phyloP scores from a whole-genome alignment of 2,329 filamentous ascomycete genomes.

The Ophiostoma triangulosporum region DNA sequence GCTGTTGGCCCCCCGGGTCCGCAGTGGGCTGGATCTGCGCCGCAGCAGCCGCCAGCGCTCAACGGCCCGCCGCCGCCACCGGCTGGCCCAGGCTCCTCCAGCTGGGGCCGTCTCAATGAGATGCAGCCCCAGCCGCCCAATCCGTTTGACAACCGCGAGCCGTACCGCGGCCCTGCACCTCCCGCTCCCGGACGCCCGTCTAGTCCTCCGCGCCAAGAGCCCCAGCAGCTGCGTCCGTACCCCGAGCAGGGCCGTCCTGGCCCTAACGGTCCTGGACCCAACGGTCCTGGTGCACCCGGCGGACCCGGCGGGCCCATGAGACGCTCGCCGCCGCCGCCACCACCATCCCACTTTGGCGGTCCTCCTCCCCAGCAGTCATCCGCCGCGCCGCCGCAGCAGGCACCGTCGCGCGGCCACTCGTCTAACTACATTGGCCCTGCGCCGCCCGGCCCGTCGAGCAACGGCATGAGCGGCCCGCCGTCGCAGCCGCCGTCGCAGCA shows the following conservation, averaged over 20 bases:
- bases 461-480: slow-evolving; percentile 31
- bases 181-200: slow-evolving; percentile 56
- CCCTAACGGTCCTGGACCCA: slow-evolving; percentile 9
- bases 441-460: slow-evolving; percentile 27
- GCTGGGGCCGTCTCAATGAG: slow-evolving; percentile 58
- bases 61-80: slow-evolving; percentile 43
- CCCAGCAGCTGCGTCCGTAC: slow-evolving; percentile 52
- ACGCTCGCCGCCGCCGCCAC: slow-evolving; percentile 39
- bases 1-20: slow-evolving; percentile 75
- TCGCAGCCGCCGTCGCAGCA: slow-evolving; percentile 34
- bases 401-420: slow-evolving; percentile 41
- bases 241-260: slow-evolving; percentile 47
- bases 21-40: slow-evolving; percentile 69
- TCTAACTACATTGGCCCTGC: slow-evolving; percentile 45
- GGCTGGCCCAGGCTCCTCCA: slow-evolving; percentile 42
- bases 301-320: slow-evolving; percentile 24
- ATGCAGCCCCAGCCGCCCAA: slow-evolving; percentile 68
- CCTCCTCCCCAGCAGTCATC: slow-evolving; percentile 31
- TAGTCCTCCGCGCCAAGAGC: slow-evolving; percentile 57
- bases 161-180: slow-evolving; percentile 44
- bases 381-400: slow-evolving; percentile 28
- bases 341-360: slow-evolving; percentile 37
- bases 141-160: slow-evolving; percentile 67
- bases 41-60: slow-evolving; percentile 29
- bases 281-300: slow-evolving; percentile 9